These are phyloP conservation scores for Mycena rebaudengoi DNA, from an alignment of 768 basidiomycete species.

Conservation along the genomic window DNA sequence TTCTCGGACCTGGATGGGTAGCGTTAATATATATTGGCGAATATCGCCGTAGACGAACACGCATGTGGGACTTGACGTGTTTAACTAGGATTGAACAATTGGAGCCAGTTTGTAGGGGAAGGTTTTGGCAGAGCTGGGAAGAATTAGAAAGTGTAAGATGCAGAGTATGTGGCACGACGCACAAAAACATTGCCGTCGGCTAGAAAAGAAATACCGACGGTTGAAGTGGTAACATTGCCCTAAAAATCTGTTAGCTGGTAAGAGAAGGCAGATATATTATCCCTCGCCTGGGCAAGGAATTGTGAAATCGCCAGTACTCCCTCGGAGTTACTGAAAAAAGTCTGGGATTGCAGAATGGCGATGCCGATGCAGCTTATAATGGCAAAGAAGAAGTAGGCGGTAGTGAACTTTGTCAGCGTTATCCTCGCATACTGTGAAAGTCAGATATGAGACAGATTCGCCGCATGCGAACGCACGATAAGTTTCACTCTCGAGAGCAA, in stretches of 20 bases:
- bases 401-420: conserved; percentile 58
- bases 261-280: conserved; percentile 33
- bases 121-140: conserved; percentile 45
- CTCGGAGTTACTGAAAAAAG: conserved; percentile 46
- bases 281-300: conserved; percentile 31
- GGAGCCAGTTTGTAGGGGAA: conserved; percentile 42
- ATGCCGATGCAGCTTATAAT: conserved; percentile 51
- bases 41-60: conserved; percentile 8
- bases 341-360: conserved; percentile 48
- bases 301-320: conserved; percentile 42
- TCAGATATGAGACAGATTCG: background rate
- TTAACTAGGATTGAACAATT: conserved; percentile 27
- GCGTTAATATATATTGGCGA: background rate
- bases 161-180: background rate
- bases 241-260: background rate
- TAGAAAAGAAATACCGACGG: conserved; percentile 19
- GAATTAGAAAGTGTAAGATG: background rate
- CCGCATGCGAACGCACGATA: conserved; percentile 15
- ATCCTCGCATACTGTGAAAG: conserved; percentile 52
- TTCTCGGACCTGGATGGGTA: conserved; percentile 17
- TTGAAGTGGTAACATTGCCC: conserved; percentile 14
- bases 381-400: conserved; percentile 56
- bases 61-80: conserved; percentile 9
- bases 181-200: conserved; percentile 29
- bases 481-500: conserved; percentile 30